Evolutionary conservation across 805 yeast species (phyloP), one percentile per base, ranked within the genome.

Genomic region (Saccharomyces jurei): DNA sequence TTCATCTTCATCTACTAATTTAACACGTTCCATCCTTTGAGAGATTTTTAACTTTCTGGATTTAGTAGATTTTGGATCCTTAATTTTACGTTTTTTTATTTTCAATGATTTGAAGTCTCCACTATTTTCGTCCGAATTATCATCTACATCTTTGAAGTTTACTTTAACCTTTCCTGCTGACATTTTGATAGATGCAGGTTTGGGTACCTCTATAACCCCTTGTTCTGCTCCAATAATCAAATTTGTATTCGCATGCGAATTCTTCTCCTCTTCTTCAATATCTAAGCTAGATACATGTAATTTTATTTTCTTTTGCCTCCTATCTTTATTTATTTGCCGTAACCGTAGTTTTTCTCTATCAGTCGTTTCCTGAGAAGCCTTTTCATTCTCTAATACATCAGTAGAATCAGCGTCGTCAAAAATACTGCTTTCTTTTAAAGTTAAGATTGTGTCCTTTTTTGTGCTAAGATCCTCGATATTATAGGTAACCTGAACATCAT

Each of bases 391-490:
- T 22, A 68, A 58, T 6, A 60, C 57, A 52, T 63, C 68, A 25
- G 6, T 2, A 14, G 55, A 70, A 53, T 50, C 66, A 41, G 56
- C 63, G 9, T 62, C 52, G 46, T 58, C 67, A 49, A 63, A 32
- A 3, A 71, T 71, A 9, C 67, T 71, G 17, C 66, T 66, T 31
- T 71, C 78, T 71, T 81, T 77, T 50, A 86, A 70, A 0, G 90
- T 86, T 51, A 87, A 69, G 2, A 85, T 72, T 3, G 77, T 71
- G 28, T 73, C 76, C 4, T 70, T 65, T 0, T 74, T 79, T 6
- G 75, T 73, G n/a, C 69, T 59, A 1, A 77, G 59, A 13, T 65
- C 62, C 2, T 62, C 59, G 10, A 83, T 62, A n/a, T 76, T 77
- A n/a, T 83, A 87, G 0, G 75, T 79, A 2, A 83, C 72, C 44